phyloP scores from a whole-genome alignment of 768 basidiomycete genomes.

The Harrya chromipes region DNA sequence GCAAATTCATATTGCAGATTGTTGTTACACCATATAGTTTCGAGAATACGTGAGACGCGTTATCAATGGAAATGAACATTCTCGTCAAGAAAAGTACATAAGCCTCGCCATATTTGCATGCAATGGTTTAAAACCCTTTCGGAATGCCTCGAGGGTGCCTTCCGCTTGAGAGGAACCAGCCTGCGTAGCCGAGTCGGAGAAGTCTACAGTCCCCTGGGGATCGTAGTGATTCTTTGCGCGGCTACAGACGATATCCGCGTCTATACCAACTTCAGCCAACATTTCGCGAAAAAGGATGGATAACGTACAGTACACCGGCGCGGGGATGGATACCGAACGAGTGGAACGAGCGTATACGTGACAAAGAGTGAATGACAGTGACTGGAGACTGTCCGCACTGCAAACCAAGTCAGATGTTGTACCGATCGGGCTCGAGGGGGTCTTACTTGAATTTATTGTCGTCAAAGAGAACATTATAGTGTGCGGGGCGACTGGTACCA shows the following conservation, averaged over 20 bases:
- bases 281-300: background rate
- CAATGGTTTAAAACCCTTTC: conserved; percentile 52
- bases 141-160: conserved; percentile 46
- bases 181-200: conserved; percentile 58
- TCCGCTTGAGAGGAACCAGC: conserved; percentile 41
- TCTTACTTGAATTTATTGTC: conserved; percentile 60
- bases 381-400: conserved; percentile 67
- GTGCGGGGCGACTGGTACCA: conserved; percentile 69
- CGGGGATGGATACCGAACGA: conserved; percentile 78
- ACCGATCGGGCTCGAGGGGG: background rate
- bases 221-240: conserved; percentile 81
- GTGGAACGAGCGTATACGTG: conserved; percentile 81
- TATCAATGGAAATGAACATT: no score
- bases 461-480: conserved; percentile 45
- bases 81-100: conserved; percentile 57
- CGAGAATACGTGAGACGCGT: no score
- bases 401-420: conserved; percentile 6
- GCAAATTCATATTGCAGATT: background rate
- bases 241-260: conserved; percentile 74
- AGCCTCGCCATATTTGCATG: conserved; percentile 45
- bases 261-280: conserved; percentile 33
- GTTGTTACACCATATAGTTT: background rate
- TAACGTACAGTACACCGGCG: conserved; percentile 73
- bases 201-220: conserved; percentile 53
- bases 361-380: conserved; percentile 69